Evolutionary conservation across 805 yeast genomes (phyloP).

Genomic region (Candida maesae): DNA sequence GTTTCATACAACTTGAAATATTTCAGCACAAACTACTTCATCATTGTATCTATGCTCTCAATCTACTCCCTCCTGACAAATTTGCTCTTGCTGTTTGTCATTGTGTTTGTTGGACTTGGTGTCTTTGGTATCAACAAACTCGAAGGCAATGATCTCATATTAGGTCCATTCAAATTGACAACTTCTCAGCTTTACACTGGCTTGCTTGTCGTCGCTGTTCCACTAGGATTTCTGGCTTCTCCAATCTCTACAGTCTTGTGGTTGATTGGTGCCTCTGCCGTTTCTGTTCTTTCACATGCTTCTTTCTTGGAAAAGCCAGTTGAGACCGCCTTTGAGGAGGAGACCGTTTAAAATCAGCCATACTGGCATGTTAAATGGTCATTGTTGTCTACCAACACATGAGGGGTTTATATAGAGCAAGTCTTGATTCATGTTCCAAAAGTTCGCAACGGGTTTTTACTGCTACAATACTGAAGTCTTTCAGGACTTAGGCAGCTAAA

Average conservation of each 20-base stretch:
- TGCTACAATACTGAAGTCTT: too few species aligned
- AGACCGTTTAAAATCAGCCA: conserved; percentile 31
- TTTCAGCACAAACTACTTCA: conserved; percentile 81
- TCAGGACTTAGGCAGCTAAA: too few species aligned
- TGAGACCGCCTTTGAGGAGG: conserved; percentile 90
- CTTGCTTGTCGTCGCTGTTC: conserved; percentile 69
- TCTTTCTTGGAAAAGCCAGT: conserved; percentile 91
- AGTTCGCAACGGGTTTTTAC: too few species aligned
- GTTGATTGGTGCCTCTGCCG: conserved; percentile 84
- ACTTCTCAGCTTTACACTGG: conserved; percentile 83
- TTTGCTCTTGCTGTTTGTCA: conserved; percentile 76
- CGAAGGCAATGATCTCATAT: conserved; percentile 76
- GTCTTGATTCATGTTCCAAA: too few species aligned
- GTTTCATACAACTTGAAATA: conserved; percentile 82
- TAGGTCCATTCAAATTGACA: conserved; percentile 63
- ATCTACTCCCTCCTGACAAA: conserved; percentile 88
- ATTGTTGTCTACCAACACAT: too few species aligned
- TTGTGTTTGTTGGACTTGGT: conserved; percentile 70
- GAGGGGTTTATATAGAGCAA: too few species aligned
- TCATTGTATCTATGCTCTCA: conserved; percentile 67
- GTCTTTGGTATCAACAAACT: conserved; percentile 72
- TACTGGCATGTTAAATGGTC: too few species aligned
- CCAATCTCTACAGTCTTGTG: conserved; percentile 89
- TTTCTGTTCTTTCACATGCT: conserved; percentile 81
- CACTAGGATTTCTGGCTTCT: conserved; percentile 81